These are phyloP conservation scores for Blastobotrys malaysiensis DNA, from an alignment of 1,139 yeast genomes.

Conservation along the genomic window DNA sequence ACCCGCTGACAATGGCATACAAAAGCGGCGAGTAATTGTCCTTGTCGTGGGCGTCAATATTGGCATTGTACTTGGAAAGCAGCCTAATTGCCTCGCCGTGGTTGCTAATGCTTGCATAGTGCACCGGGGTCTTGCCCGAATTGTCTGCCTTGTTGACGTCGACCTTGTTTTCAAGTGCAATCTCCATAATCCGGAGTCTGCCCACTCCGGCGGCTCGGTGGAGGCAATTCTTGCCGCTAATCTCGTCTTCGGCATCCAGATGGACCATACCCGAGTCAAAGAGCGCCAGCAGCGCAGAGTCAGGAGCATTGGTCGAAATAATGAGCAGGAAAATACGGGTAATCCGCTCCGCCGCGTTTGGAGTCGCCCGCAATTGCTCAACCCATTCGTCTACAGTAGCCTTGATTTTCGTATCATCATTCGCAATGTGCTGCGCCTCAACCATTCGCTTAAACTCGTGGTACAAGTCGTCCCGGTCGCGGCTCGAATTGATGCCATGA, in stretches of 20 bases:
- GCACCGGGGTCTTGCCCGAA: slow-evolving; percentile 80
- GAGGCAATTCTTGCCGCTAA: slow-evolving; percentile 39
- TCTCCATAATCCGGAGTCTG: slow-evolving; percentile 36
- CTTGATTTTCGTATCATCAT: slow-evolving; percentile 19
- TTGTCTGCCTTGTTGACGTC: slow-evolving; percentile 47
- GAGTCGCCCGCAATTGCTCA: slow-evolving; percentile 45
- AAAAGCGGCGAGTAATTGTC: slow-evolving; percentile 61
- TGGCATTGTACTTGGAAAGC: slow-evolving; percentile 34
- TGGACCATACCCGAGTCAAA: slow-evolving; percentile 38
- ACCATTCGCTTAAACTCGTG: slow-evolving; percentile 51
- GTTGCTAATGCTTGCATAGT: slow-evolving; percentile 62
- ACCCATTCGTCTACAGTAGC: slow-evolving; percentile 38
- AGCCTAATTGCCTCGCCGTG: slow-evolving; percentile 31
- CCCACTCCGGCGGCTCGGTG: slow-evolving; percentile 43
- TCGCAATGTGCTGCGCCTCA: slow-evolving; percentile 33
- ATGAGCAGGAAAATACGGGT: slow-evolving; percentile 64
- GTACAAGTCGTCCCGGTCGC: slow-evolving; percentile 53
- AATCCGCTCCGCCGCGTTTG: slow-evolving; percentile 42
- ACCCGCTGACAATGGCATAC: slow-evolving; percentile 67
- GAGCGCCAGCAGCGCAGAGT: slow-evolving; percentile 37
- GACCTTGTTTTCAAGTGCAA: slow-evolving; percentile 32
- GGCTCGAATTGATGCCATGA: slow-evolving; percentile 10
- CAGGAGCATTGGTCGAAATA: slow-evolving; percentile 44
- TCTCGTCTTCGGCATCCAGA: slow-evolving; percentile 38
- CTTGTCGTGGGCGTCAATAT: slow-evolving; percentile 36